A percentile compares a stretch with the other conserved stretches of the same genome.
Conservation (phyloP, 2,329 filamentous ascomycete genomes). For the Pyrenophora tritici-repentis region DNA sequence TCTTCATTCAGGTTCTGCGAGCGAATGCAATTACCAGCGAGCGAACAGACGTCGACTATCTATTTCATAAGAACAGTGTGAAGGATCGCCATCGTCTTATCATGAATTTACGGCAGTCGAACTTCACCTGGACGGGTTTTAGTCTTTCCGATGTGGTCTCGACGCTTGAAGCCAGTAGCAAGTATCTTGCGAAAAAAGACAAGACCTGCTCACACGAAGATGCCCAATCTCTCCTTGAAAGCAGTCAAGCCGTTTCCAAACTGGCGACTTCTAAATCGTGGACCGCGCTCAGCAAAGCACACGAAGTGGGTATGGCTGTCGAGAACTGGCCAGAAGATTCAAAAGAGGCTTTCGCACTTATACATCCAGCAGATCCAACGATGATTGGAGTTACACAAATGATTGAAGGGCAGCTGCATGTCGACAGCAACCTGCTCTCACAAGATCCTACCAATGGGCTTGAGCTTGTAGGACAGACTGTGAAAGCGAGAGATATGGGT, state of each 20-base stretch:
- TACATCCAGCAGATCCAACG: conserved; percentile 52
- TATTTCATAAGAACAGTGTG: conserved; percentile 78
- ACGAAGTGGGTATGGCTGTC: conserved; percentile 79
- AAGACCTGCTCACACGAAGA: conserved; percentile 67
- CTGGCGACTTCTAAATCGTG: conserved; percentile 68
- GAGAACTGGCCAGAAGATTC: conserved; percentile 67
- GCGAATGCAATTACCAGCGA: conserved; percentile 90
- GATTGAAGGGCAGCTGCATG: conserved; percentile 60
- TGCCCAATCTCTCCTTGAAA: conserved; percentile 62
- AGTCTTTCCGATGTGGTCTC: conserved; percentile 64
- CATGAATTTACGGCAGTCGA: conserved; percentile 78
- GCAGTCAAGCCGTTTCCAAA: conserved; percentile 67
- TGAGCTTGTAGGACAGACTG: conserved; percentile 31
- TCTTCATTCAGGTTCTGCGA: conserved; percentile 82
- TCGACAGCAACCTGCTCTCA: conserved; percentile 48
- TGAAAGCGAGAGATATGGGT: conserved; percentile 24
- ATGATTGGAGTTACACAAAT: conserved; percentile 64
- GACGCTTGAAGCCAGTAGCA: conserved; percentile 67
- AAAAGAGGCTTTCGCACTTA: conserved; percentile 70
- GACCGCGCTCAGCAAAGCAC: conserved; percentile 67
- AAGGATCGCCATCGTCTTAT: conserved; percentile 71
- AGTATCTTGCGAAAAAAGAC: conserved; percentile 68
- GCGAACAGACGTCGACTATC: conserved; percentile 80
- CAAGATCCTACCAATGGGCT: conserved; percentile 35
- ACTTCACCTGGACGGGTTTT: conserved; percentile 85